Conservation (phyloP, 768 basidiomycete genomes). For the Phaeotremella skinneri region DNA sequence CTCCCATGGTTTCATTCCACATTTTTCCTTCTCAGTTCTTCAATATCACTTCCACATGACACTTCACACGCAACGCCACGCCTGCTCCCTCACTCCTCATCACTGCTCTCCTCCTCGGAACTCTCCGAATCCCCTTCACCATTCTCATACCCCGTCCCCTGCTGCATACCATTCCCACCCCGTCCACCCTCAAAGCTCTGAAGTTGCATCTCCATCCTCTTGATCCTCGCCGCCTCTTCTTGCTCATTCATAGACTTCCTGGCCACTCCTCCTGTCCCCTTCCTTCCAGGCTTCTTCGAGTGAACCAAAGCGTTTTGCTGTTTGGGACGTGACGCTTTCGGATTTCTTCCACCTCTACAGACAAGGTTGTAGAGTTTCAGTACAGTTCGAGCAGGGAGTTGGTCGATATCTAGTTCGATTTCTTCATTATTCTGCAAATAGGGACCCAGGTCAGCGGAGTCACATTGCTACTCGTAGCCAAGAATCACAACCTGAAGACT, state of each 20-base stretch:
- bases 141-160: conserved; percentile 19
- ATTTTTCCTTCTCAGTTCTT: background rate
- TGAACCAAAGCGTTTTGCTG: conserved; percentile 18
- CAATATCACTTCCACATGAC: no score
- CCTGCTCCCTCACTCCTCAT: conserved; percentile 30
- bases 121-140: conserved; percentile 27
- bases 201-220: conserved; percentile 82
- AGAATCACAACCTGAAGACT: conserved; percentile 51
- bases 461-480: background rate
- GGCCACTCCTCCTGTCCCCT: conserved; percentile 75
- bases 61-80: no score
- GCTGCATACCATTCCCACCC: conserved; percentile 3
- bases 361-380: conserved; percentile 95
- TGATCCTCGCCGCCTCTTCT: conserved; percentile 91
- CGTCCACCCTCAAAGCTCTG: conserved; percentile 66
- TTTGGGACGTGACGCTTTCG: conserved; percentile 44
- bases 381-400: conserved; percentile 77
- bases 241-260: conserved; percentile 97
- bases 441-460: conserved; percentile 1
- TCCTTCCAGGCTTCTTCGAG: conserved; percentile 36
- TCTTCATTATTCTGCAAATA: conserved; percentile 62
- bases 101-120: conserved; percentile 45
- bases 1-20: no score
- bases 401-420: conserved; percentile 97
- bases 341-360: conserved; percentile 51